Conservation (phyloP, 129 eudicot genomes). For the Solidago caesia region DNA sequence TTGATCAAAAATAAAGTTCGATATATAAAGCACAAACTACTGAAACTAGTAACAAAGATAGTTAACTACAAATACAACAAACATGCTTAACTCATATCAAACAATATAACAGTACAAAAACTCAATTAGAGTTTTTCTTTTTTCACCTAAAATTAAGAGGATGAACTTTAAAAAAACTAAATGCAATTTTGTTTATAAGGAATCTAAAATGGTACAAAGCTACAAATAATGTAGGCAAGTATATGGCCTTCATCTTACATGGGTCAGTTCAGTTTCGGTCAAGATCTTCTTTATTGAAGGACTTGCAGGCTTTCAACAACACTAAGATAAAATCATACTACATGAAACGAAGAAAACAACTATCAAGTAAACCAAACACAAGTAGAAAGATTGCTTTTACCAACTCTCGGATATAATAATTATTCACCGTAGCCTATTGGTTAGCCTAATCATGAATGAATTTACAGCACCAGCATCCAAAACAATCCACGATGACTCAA, state of each 20-base stretch:
- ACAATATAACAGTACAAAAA: slow-evolving; percentile 12
- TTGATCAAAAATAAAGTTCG: background rate
- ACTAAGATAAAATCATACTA: slow-evolving; percentile 9
- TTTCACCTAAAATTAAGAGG: background rate
- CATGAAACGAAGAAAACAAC: slow-evolving; percentile 20
- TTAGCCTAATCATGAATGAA: slow-evolving; percentile 81
- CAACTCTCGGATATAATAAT: background rate
- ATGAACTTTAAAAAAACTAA: slow-evolving; percentile 11
- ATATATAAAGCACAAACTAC: background rate
- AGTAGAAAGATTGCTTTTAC: slow-evolving; percentile 5
- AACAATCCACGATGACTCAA: slow-evolving; percentile 95
- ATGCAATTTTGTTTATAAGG: slow-evolving; percentile 17
- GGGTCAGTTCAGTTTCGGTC: slow-evolving; percentile 24
- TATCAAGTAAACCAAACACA: slow-evolving; percentile 25
- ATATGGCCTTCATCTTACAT: slow-evolving; percentile 26
- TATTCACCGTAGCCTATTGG: slow-evolving; percentile 59
- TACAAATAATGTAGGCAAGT: slow-evolving; percentile 15
- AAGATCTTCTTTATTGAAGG: slow-evolving; percentile 26
- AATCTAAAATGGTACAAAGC: slow-evolving; percentile 16
- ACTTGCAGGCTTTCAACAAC: slow-evolving; percentile 31
- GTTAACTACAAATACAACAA: background rate
- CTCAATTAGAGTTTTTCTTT: slow-evolving; percentile 1
- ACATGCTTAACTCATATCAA: background rate
- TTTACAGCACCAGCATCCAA: slow-evolving; percentile 72
- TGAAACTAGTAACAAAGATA: background rate